These are phyloP conservation scores for Suhomyces wounanorum DNA, from an alignment of 1,139 yeast species.

Conservation along the genomic window DNA sequence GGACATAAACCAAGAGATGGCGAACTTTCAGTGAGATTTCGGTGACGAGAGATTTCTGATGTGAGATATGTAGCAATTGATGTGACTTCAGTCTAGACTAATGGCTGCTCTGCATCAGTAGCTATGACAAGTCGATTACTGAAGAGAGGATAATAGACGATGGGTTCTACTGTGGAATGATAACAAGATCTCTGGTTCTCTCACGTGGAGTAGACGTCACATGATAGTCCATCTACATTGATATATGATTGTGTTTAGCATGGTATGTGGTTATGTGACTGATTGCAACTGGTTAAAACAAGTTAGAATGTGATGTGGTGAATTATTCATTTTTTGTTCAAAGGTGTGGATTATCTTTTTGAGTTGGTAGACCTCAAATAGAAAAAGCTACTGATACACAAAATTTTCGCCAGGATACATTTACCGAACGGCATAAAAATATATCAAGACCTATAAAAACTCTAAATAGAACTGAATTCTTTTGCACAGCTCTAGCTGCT, in stretches of 20 bases:
- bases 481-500: too few relatives aligned
- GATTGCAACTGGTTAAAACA: too few relatives aligned
- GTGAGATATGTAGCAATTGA: background rate
- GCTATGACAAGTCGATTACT: background rate
- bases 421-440: too few relatives aligned
- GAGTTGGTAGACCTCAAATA: too few relatives aligned
- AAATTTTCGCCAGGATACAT: too few relatives aligned
- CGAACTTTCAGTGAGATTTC: background rate
- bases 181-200: background rate
- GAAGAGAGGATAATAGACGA: background rate
- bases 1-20: conserved; percentile 3
- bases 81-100: background rate
- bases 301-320: too few relatives aligned
- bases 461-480: too few relatives aligned
- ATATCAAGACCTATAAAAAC: too few relatives aligned
- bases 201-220: background rate
- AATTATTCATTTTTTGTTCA: too few relatives aligned
- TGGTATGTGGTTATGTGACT: background rate
- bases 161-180: background rate
- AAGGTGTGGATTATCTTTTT: too few relatives aligned
- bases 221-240: background rate
- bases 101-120: background rate
- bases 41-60: background rate
- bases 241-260: background rate
- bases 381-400: too few relatives aligned